Conservation (phyloP, 768 basidiomycete genomes). For the Mycena sanguinolenta region DNA sequence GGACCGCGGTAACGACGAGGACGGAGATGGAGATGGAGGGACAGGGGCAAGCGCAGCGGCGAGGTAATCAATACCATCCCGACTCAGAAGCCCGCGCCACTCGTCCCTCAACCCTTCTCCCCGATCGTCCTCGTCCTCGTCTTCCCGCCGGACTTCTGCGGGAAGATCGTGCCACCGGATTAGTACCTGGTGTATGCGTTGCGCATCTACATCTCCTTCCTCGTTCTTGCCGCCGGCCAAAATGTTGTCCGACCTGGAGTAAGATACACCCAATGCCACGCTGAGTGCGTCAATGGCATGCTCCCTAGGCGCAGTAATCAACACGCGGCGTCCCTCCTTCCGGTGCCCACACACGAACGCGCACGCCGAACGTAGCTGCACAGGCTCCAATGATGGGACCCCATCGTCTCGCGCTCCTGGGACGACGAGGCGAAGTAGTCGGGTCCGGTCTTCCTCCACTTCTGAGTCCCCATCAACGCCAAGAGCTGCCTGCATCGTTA, state of each 20-base stretch:
- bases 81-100: constrained; percentile 32
- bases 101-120: constrained; percentile 21
- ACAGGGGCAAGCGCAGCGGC: neutral
- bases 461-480: neutral
- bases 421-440: neutral
- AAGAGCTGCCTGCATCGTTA: neutral
- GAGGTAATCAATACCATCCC: constrained; percentile 27
- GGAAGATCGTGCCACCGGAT: constrained; percentile 43
- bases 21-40: neutral
- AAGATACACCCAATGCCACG: constrained; percentile 12
- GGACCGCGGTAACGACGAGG: no score
- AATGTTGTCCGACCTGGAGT: neutral
- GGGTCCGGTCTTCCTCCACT: neutral
- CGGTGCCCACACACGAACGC: constrained; percentile 7
- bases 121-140: constrained; percentile 27
- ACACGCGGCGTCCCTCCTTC: neutral
- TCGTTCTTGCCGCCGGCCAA: neutral
- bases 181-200: constrained; percentile 19
- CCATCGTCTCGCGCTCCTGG: constrained; percentile 21
- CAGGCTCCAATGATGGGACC: constrained; percentile 11
- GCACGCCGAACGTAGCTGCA: constrained; percentile 18
- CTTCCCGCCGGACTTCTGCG: constrained; percentile 41
- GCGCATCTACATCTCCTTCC: neutral
- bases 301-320: constrained; percentile 12
- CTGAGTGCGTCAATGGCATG: constrained; percentile 21